Evolutionary conservation across 1,139 yeast genomes (phyloP), one percentile per base, ranked within the genome.

Genomic region (Starmera stellimalicola): DNA sequence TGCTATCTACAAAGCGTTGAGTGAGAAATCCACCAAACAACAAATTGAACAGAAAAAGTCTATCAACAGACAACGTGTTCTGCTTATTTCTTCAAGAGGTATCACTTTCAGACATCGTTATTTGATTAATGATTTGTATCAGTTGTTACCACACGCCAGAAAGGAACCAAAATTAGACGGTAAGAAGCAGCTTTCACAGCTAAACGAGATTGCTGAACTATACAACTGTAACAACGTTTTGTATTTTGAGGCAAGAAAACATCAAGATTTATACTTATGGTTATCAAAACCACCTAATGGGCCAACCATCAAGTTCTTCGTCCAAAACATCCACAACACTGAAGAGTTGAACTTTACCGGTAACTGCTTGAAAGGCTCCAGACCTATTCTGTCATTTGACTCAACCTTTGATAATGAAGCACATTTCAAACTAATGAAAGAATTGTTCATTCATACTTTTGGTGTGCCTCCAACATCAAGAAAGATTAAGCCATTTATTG

Each of bases 391-490:
- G 45, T 83, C 95, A 37, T 91, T 91, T 56, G 98, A 88, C 57
- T 68, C 71, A 45, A 57, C 79, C 23, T 91, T 93, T 60, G 83
- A 77, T 37, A 73, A 67, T 30, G 53, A 63, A 19, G 71, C 79
- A 19, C 95, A 88, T 52, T 68, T 69, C 52, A 69, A 63, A 54
- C 70, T 91, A 40, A 69, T 88, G 58, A 88, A 85, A 60, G 97
- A 93, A 58, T 61, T 91, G 65, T 73, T 91, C 48, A 67, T 66
- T 39, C 97, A 88, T 45, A 73, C 79, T 23, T 87, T 93, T 55
- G 98, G 98, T 34, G 98, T 93, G 3, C 98, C 99, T 37, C 96
- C 96, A 43, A 70, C 73, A 40, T 85, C 96, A n/a, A 75, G 97
- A 60, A 87, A 84, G 60, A 70, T 88, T 35, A 91, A 93, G 62